phyloP scores from a whole-genome alignment of 2,329 filamentous ascomycete species.

The Paraconiothyrium brasiliense region DNA sequence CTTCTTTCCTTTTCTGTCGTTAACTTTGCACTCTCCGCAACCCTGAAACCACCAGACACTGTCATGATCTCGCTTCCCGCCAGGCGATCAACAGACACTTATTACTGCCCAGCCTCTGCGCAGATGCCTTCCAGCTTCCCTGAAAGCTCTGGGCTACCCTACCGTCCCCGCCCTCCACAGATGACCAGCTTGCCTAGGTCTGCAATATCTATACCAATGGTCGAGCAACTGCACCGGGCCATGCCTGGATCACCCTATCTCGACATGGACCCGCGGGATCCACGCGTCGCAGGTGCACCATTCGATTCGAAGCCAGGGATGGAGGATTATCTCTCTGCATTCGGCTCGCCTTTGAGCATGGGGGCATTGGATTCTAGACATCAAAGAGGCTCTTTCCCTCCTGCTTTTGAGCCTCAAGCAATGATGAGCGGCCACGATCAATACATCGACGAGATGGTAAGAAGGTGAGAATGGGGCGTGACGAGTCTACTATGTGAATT shows the following conservation, averaged over 20 bases:
- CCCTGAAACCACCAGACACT: slow-evolving; percentile 12
- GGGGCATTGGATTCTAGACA: slow-evolving; percentile 16
- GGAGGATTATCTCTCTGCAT: slow-evolving; percentile 27
- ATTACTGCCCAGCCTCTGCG: background rate
- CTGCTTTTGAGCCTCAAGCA: slow-evolving; percentile 25
- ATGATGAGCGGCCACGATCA: slow-evolving; percentile 22
- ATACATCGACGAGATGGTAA: slow-evolving; percentile 29
- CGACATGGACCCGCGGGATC: slow-evolving; percentile 25
- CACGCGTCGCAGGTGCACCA: slow-evolving; percentile 20
- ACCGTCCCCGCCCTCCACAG: slow-evolving; percentile 6
- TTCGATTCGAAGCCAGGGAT: slow-evolving; percentile 24
- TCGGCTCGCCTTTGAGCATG: slow-evolving; percentile 18
- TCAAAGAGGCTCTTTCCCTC: slow-evolving; percentile 17
- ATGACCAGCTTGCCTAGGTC: slow-evolving; percentile 21
- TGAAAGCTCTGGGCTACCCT: slow-evolving; percentile 9
- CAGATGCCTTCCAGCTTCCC: slow-evolving; percentile 14
- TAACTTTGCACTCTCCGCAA: background rate
- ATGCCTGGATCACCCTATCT: slow-evolving; percentile 21
- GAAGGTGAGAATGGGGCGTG: slow-evolving; percentile 21
- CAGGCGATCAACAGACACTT: background rate
- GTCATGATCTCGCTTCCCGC: slow-evolving; percentile 6
- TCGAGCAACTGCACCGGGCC: slow-evolving; percentile 20
- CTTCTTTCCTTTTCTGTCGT: slow-evolving; percentile 14
- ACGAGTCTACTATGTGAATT: background rate
- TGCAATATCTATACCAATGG: slow-evolving; percentile 19